Evolutionary conservation across 148 eudicot species (phyloP).

Genomic region (Hydrangea macrophylla): DNA sequence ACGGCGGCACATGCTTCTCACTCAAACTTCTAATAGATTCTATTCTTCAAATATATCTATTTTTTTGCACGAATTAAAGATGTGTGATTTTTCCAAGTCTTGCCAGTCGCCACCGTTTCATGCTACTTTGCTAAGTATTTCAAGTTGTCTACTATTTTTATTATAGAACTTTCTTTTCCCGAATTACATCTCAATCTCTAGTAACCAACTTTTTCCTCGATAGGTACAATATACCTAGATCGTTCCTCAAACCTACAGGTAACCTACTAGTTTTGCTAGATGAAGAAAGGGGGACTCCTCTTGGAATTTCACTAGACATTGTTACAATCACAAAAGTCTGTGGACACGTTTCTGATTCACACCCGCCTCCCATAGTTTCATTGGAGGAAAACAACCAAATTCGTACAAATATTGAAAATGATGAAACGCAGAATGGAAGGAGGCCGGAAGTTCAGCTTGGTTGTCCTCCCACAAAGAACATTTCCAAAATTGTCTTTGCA

Average conservation of each 20-base stretch:
- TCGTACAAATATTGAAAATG: slow-evolving; percentile 1
- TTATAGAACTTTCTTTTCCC: too few species aligned
- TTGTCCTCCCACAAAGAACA: slow-evolving; percentile 26
- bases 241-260: slow-evolving; percentile 43
- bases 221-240: slow-evolving; percentile 69
- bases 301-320: slow-evolving; percentile 41
- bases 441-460: slow-evolving; percentile 36
- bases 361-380: slow-evolving; percentile 28
- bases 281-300: slow-evolving; percentile 60
- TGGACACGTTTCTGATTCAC: slow-evolving; percentile 26
- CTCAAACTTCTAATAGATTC: too few species aligned
- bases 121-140: too few species aligned
- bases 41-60: too few species aligned
- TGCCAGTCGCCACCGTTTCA: too few species aligned
- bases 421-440: slow-evolving; percentile 4
- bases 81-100: too few species aligned
- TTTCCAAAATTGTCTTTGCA: slow-evolving; percentile 40
- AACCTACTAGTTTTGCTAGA: slow-evolving; percentile 53
- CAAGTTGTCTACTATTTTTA: too few species aligned
- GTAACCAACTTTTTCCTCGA: neutral
- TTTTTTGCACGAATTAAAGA: too few species aligned
- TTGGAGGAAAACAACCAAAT: slow-evolving; percentile 10
- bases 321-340: slow-evolving; percentile 37
- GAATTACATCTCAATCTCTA: neutral
- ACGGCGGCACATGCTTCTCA: too few species aligned